Evolutionary conservation across 1,284 basidiomycete species (phyloP).

Genomic region (Vanrija sp.): DNA sequence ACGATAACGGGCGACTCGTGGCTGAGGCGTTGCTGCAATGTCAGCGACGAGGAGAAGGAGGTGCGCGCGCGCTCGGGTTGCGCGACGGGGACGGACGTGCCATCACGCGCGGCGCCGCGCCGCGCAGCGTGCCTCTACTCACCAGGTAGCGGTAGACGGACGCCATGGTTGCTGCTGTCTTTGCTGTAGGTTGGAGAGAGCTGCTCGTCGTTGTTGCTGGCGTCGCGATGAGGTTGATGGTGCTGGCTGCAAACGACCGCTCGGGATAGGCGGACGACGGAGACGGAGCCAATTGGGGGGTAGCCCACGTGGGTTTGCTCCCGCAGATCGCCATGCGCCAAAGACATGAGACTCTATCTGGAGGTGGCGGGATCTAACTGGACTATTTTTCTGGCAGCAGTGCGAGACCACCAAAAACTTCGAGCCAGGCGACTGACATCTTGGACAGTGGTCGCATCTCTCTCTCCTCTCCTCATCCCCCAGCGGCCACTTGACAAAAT

Average conservation of each 20-base stretch:
- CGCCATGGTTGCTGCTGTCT: conserved; percentile 18
- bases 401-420: conserved; percentile 6
- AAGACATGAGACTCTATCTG: no score
- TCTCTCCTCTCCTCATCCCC: conserved; percentile 1
- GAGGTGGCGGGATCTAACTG: no score
- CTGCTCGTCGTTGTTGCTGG: conserved; percentile 3
- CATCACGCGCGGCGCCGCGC: no score
- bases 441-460: neutral
- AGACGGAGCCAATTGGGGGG: neutral
- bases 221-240: neutral
- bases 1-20: conserved; percentile 92
- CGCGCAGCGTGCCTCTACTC: neutral
- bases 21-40: conserved; percentile 65
- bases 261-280: neutral
- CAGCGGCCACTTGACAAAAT: conserved; percentile 22
- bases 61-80: no score
- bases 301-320: neutral
- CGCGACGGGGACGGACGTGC: no score
- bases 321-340: neutral
- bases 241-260: neutral
- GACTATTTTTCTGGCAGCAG: no score
- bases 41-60: conserved; percentile 2
- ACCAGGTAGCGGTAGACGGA: conserved; percentile 32
- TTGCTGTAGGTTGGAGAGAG: conserved; percentile 2
- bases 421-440: neutral